A percentile compares a stretch with the other conserved stretches of the same genome.
These are phyloP conservation scores for Astrothelium macrocarpum DNA, from an alignment of 495 filamentous ascomycete species.

Conservation along the genomic window DNA sequence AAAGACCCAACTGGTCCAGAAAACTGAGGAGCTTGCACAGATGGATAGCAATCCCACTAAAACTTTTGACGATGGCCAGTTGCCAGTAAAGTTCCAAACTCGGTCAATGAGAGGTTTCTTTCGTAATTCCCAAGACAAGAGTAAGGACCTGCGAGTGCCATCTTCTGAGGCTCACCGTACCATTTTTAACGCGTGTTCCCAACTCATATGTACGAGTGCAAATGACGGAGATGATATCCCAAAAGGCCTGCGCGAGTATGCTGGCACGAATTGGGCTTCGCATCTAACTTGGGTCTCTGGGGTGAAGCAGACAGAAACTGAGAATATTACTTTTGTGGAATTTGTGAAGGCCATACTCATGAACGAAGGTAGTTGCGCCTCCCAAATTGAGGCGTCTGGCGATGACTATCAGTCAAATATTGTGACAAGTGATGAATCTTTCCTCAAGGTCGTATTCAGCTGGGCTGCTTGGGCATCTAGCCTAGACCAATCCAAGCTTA, in stretches of 20 bases:
- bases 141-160: background rate
- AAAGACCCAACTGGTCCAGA: background rate
- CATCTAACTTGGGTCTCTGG: background rate
- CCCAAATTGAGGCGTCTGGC: background rate
- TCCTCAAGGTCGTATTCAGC: background rate
- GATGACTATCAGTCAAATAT: background rate
- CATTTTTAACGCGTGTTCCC: background rate
- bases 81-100: background rate
- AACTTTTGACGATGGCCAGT: background rate
- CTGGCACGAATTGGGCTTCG: background rate
- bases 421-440: background rate
- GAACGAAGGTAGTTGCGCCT: background rate
- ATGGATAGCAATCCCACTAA: background rate
- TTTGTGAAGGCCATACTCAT: background rate
- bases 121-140: background rate
- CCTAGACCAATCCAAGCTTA: constrained; percentile 1
- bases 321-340: background rate
- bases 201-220: background rate
- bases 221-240: background rate
- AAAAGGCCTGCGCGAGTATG: background rate
- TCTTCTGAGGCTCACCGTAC: background rate
- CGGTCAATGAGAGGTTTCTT: background rate
- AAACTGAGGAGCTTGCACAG: background rate
- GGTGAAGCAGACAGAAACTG: background rate
- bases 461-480: background rate